phyloP scores from a whole-genome alignment of 2,329 filamentous ascomycete species.

The Aspergillus luchuensis region DNA sequence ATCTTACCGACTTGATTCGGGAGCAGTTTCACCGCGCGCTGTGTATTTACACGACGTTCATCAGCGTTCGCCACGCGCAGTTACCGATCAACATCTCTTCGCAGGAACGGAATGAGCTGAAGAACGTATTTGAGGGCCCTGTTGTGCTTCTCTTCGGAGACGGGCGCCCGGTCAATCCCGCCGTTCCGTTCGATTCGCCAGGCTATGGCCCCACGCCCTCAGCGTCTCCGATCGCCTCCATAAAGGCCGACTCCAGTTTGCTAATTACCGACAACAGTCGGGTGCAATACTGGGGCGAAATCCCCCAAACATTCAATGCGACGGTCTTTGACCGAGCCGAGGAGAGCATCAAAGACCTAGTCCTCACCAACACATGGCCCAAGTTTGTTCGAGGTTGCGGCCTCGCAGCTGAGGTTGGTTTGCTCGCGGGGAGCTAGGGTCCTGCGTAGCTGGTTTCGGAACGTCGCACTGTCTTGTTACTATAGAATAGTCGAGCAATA shows the following conservation, averaged over 20 bases:
- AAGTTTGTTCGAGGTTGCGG: slow-evolving; percentile 40
- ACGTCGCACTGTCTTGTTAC: too few species aligned
- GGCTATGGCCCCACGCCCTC: too few species aligned
- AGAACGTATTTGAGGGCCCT: slow-evolving; percentile 59
- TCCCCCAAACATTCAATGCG: slow-evolving; percentile 52
- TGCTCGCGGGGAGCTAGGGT: too few species aligned
- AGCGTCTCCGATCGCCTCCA: too few species aligned
- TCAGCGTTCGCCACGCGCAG: slow-evolving; percentile 62
- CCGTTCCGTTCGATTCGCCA: slow-evolving; percentile 38
- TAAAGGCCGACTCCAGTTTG: neutral
- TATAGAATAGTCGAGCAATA: too few species aligned
- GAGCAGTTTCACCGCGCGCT: slow-evolving; percentile 58
- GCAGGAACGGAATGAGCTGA: slow-evolving; percentile 56
- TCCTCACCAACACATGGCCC: slow-evolving; percentile 69
- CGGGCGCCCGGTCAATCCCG: slow-evolving; percentile 38
- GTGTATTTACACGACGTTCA: slow-evolving; percentile 63
- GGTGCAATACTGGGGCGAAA: too few species aligned
- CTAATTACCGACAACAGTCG: slow-evolving; percentile 28
- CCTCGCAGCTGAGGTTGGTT: too few species aligned
- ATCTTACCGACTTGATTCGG: slow-evolving; percentile 30
- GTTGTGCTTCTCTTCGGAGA: slow-evolving; percentile 45
- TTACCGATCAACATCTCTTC: slow-evolving; percentile 69
- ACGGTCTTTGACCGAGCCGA: slow-evolving; percentile 62
- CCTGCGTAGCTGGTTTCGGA: too few species aligned
- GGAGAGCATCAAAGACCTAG: slow-evolving; percentile 65